These are phyloP conservation scores for Wickerhamomyces silvicola DNA, from an alignment of 805 yeast species.

Conservation along the genomic window DNA sequence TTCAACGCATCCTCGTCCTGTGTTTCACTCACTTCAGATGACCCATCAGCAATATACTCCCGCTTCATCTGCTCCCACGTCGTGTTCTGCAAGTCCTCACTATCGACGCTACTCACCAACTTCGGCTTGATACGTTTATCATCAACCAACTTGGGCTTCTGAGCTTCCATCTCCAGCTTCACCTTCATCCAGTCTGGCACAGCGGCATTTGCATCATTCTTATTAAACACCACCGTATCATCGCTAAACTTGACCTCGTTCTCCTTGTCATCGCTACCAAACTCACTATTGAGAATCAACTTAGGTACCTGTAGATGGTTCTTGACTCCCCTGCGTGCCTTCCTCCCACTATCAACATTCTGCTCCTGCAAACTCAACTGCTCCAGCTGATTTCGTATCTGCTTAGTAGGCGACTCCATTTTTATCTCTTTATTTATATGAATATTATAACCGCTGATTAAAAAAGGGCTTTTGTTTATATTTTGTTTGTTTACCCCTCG, in stretches of 20 bases:
- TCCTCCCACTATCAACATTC: neutral
- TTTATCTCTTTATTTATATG: conserved; percentile 2
- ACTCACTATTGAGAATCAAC: conserved; percentile 6
- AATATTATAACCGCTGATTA: too few relatives aligned
- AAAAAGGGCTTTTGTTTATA: neutral
- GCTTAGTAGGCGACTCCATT: conserved; percentile 13
- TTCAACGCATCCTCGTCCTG: neutral
- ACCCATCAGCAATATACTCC: conserved; percentile 10
- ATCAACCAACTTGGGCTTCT: neutral
- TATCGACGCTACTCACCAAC: neutral
- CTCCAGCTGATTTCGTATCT: conserved; percentile 9
- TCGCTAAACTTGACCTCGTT: conserved; percentile 3
- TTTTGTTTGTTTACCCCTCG: conserved; percentile 1
- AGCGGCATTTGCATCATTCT: conserved; percentile 8
- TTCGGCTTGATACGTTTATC: conserved; percentile 1
- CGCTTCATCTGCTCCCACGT: conserved; percentile 22
- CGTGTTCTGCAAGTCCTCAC: conserved; percentile 3
- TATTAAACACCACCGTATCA: conserved; percentile 16
- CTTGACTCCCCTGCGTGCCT: conserved; percentile 1
- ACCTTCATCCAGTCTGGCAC: conserved; percentile 19
- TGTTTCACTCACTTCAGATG: conserved; percentile 3
- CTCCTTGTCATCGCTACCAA: conserved; percentile 7
- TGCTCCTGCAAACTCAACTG: conserved; percentile 4
- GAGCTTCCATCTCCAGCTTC: conserved; percentile 1
- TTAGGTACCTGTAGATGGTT: conserved; percentile 7